Evolutionary conservation across 148 eudicot genomes (phyloP).

Genomic region (Persicaria tinctoria): DNA sequence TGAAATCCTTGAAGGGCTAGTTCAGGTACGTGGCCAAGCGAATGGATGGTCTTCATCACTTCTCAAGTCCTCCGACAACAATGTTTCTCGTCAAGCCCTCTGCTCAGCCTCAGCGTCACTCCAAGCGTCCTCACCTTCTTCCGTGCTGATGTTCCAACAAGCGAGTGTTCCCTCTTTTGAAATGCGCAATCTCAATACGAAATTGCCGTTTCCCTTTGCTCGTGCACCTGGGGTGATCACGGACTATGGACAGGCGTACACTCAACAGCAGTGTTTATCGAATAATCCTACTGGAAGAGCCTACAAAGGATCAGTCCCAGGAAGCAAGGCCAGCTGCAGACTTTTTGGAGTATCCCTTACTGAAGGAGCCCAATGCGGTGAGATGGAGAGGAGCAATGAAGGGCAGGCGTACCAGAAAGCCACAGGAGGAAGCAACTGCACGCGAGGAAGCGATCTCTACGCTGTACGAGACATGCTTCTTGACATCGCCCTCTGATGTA

Average conservation of each 20-base stretch:
- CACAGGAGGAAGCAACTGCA: conserved; percentile 25
- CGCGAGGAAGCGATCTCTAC: conserved; percentile 36
- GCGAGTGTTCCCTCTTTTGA: conserved; percentile 15
- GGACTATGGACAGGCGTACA: background rate
- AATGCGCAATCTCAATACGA: background rate
- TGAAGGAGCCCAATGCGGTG: conserved; percentile 21
- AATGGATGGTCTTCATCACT: conserved; percentile 31
- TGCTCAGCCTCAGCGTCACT: background rate
- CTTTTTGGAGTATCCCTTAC: conserved; percentile 57
- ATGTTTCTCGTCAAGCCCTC: background rate
- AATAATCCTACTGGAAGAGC: background rate
- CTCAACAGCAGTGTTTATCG: background rate
- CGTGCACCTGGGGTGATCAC: background rate
- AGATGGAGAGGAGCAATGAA: conserved; percentile 9
- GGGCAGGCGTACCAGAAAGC: conserved; percentile 21
- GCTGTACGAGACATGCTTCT: conserved; percentile 61
- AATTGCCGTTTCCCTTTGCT: background rate
- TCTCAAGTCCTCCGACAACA: background rate
- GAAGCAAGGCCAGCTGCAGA: conserved; percentile 35
- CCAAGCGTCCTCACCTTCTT: conserved; percentile 55
- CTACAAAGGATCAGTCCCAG: background rate
- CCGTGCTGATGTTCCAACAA: conserved; percentile 59
- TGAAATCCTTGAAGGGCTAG: conserved; percentile 32
- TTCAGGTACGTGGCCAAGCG: conserved; percentile 33
- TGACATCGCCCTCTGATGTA: conserved; percentile 44